phyloP scores from a whole-genome alignment of 2,329 filamentous ascomycete species.

The Colletotrichum incanum region DNA sequence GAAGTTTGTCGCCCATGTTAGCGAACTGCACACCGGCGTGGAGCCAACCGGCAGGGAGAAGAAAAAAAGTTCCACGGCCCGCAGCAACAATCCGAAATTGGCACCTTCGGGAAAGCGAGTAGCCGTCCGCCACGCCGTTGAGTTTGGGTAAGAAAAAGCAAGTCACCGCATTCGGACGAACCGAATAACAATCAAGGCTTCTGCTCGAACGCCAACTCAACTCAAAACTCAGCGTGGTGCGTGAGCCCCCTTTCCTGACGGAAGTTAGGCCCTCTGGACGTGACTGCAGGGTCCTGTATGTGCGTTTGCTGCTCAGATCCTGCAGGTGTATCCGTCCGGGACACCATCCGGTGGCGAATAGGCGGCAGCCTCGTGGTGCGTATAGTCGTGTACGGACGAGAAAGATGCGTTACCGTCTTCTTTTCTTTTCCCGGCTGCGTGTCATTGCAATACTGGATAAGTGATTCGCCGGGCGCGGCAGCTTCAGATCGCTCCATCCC shows the following conservation, averaged over 20 bases:
- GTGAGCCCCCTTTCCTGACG: neutral
- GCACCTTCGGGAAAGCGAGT: neutral
- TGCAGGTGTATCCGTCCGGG: slow-evolving; percentile 5
- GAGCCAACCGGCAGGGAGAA: neutral
- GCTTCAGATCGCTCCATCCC: no score
- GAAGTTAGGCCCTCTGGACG: neutral
- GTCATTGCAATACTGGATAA: neutral
- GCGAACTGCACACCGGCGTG: neutral
- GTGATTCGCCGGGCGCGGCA: neutral
- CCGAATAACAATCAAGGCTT: neutral
- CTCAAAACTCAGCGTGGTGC: neutral
- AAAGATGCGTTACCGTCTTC: neutral
- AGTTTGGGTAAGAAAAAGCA: neutral
- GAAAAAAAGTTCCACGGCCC: neutral
- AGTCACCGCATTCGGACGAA: neutral
- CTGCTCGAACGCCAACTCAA: neutral
- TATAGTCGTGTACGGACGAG: neutral
- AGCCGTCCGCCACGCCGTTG: neutral
- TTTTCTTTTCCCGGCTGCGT: neutral
- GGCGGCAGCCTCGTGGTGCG: neutral
- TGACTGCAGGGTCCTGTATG: slow-evolving; percentile 14
- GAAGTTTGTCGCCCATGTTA: neutral
- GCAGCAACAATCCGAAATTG: neutral
- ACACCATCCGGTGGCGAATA: neutral
- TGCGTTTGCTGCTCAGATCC: neutral